phyloP scores from a whole-genome alignment of 805 yeast genomes.

The Dipodascopsis uninucleata region DNA sequence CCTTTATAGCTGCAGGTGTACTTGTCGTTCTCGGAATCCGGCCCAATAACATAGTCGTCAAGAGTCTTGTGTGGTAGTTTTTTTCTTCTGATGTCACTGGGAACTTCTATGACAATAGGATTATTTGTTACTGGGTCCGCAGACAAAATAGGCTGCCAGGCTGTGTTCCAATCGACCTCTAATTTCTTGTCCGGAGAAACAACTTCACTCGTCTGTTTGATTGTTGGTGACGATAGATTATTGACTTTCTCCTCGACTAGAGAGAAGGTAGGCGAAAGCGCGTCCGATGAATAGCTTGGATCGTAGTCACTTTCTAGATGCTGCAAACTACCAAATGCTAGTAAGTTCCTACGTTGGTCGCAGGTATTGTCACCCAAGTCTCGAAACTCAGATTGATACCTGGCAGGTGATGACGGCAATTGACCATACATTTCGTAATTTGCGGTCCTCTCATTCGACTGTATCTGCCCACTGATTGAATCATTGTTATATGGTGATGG shows the following conservation, averaged over 20 bases:
- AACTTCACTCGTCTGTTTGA: slow-evolving; percentile 6
- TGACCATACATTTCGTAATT: no score
- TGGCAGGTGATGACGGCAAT: no score
- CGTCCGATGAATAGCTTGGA: slow-evolving; percentile 22
- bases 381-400: no score
- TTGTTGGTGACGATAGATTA: slow-evolving; percentile 25
- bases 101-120: slow-evolving; percentile 5
- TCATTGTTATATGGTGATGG: no score
- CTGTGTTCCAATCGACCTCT: slow-evolving; percentile 8
- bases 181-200: slow-evolving; percentile 1
- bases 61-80: slow-evolving; percentile 12
- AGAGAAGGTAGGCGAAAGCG: slow-evolving; percentile 19
- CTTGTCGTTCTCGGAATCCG: slow-evolving; percentile 54
- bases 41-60: slow-evolving; percentile 22
- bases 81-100: slow-evolving; percentile 2
- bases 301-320: slow-evolving; percentile 20
- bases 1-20: slow-evolving; percentile 71
- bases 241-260: slow-evolving; percentile 18
- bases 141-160: slow-evolving; percentile 25
- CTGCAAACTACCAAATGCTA: no score
- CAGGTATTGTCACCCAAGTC: no score
- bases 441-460: no score
- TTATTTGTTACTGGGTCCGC: slow-evolving; percentile 24
- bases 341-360: no score
- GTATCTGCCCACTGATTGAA: no score